A percentile compares a stretch with the other conserved stretches of the same genome.
Evolutionary conservation across 106 monocot genomes (phyloP).

Genomic region (Triglochin maritima): DNA sequence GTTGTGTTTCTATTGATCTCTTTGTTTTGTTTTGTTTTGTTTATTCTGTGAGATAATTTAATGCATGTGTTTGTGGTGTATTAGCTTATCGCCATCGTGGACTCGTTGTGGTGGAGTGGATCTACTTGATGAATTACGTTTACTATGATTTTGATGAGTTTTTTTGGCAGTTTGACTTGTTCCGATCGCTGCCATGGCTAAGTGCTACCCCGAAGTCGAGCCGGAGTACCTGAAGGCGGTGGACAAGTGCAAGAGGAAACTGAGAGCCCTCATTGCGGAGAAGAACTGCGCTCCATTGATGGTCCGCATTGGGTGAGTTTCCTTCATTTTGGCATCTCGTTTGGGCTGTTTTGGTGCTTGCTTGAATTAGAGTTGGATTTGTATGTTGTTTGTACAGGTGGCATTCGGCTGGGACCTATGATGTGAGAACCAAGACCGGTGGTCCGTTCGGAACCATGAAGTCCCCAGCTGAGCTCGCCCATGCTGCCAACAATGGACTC

Average conservation of each 20-base stretch:
- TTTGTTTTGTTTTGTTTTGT: too few species aligned
- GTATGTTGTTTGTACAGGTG: conserved; percentile 30
- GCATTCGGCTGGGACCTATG: conserved; percentile 94
- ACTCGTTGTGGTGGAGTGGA: too few species aligned
- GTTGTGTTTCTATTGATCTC: too few species aligned
- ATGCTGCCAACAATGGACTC: conserved; percentile 75
- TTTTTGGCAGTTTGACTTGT: neutral
- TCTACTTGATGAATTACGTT: too few species aligned
- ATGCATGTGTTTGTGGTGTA: too few species aligned
- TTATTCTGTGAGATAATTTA: too few species aligned
- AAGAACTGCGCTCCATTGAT: conserved; percentile 96
- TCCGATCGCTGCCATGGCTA: conserved; percentile 31
- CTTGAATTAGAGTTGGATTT: neutral
- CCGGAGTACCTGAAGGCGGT: conserved; percentile 81
- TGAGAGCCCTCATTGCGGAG: conserved; percentile 76
- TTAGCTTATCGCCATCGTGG: too few species aligned
- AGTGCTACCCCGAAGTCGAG: conserved; percentile 67
- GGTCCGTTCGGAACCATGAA: conserved; percentile 93
- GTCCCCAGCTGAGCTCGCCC: conserved; percentile 42
- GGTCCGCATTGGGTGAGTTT: conserved; percentile 59
- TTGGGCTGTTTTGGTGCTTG: neutral
- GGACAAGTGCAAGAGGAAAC: conserved; percentile 68
- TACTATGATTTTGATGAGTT: neutral
- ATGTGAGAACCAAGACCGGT: conserved; percentile 67
- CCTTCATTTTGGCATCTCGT: neutral